These are phyloP conservation scores for Arthromyces matolae DNA, from an alignment of 768 basidiomycete species.

Conservation along the genomic window DNA sequence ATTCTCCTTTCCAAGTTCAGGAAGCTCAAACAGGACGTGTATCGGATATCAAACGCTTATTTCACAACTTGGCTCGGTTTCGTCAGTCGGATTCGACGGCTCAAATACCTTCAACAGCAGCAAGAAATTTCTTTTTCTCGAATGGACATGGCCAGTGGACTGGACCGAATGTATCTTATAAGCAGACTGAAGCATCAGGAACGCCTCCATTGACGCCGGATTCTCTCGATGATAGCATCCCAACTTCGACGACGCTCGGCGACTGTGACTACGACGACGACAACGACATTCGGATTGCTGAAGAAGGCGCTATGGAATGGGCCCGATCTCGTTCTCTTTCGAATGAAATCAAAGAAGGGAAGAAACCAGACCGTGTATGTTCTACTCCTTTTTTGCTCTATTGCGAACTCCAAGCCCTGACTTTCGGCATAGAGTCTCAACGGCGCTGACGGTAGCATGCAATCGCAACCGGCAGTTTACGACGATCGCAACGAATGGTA, in stretches of 20 bases:
- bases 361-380: slow-evolving; percentile 32
- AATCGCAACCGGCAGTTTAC: no score
- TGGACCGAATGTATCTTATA: not conserved
- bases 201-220: slow-evolving; percentile 28
- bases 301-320: slow-evolving; percentile 11
- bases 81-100: slow-evolving; percentile 12
- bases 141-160: not conserved
- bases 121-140: not conserved
- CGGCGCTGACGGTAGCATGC: no score
- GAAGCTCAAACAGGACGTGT: slow-evolving; percentile 15
- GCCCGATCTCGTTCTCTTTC: slow-evolving; percentile 19
- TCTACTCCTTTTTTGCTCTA: slow-evolving; percentile 7
- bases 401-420: slow-evolving; percentile 7
- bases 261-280: slow-evolving; percentile 12
- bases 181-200: slow-evolving; percentile 7
- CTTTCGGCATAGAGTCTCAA: no score
- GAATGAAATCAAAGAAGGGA: slow-evolving; percentile 35
- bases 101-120: slow-evolving; percentile 4
- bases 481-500: slow-evolving; percentile 37
- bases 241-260: slow-evolving; percentile 10
- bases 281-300: slow-evolving; percentile 12
- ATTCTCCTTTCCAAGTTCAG: slow-evolving; percentile 16
- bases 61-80: slow-evolving; percentile 18
- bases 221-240: slow-evolving; percentile 13
- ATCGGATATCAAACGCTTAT: slow-evolving; percentile 19